A percentile compares a stretch with the other conserved stretches of the same genome.
Conservation (phyloP, 2,329 filamentous ascomycete species). For the Gremmenia infestans region DNA sequence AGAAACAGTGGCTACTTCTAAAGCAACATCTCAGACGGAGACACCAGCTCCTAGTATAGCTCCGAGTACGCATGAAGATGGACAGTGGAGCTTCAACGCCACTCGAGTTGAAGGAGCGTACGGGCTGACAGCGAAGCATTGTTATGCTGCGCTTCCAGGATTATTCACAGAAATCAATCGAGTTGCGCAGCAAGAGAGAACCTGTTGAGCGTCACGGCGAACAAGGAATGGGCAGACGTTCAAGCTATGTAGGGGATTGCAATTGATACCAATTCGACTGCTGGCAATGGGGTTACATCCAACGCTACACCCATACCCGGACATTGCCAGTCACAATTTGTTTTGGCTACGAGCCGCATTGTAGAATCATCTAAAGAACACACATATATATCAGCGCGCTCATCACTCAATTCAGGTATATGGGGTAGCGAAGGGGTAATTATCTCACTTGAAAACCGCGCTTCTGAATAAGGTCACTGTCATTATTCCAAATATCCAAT, state of each 20-base stretch:
- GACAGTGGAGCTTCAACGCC: background rate
- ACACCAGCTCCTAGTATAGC: no score
- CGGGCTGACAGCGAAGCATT: constrained; percentile 8
- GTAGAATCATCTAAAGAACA: no score
- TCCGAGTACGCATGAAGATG: no score
- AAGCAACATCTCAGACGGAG: no score
- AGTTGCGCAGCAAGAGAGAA: constrained; percentile 16
- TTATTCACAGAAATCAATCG: constrained; percentile 15
- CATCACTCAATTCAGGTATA: no score
- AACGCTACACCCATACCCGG: constrained; percentile 43
- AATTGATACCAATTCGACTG: background rate
- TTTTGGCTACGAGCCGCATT: constrained; percentile 28
- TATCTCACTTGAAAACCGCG: no score
- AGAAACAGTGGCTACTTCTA: no score
- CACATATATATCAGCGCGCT: no score
- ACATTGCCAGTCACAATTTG: constrained; percentile 50
- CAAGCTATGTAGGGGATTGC: constrained; percentile 20
- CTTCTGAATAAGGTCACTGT: no score
- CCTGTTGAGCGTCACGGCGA: constrained; percentile 28
- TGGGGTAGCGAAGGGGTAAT: no score
- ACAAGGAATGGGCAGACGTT: constrained; percentile 35
- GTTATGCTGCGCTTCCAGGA: constrained; percentile 6
- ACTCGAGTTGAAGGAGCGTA: background rate
- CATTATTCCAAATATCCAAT: no score
- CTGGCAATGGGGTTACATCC: constrained; percentile 30